Evolutionary conservation across 805 yeast species (phyloP), one percentile per base, ranked within the genome.

Genomic region (Starmerella scarabaei): DNA sequence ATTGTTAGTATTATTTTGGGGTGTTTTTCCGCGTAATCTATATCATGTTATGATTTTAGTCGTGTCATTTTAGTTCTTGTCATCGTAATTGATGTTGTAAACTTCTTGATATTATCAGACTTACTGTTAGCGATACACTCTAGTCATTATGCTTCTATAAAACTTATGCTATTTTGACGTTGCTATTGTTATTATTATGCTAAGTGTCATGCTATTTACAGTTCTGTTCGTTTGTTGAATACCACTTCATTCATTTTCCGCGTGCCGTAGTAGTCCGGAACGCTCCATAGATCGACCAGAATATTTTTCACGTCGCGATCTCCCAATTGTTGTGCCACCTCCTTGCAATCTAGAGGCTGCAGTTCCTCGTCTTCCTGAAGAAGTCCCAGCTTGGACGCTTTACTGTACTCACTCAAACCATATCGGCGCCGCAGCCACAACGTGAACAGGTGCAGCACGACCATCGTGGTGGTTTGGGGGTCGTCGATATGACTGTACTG

Each of bases 391-490:
- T 32, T 32, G 12, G 35, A 32, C 9, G 20, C 18, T 2, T 24
- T 6, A 33, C 21, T 28, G n/a, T 26, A 27, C 15, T 24, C 39
- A 9, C 21, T 5, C 1, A 43, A 26, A 4, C 42, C 44, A 36
- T 43, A 43, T 14, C 38, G 31, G 7, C 35, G 30, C 9, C 45
- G 37, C n/a, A 43, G 26, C 50, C 50, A 46, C 18, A 41, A 33
- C 21, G 35, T 34, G 20, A 46, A 41, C 14, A 41, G 33, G 16
- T 40, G 30, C 8, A 37, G 33, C 2, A 43, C 23, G 15, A 36
- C 26, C 36, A 33, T 29, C 4, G 35, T 32, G 5, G 15, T 30
- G 3, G 26, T 36, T 2, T 30, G 6, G 2, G 30, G 14, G 18
- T 29, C 31, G 4, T 12, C 30, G 16, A 38, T 33, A 3, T 24